Evolutionary conservation across 2,329 filamentous ascomycete species (phyloP).

Genomic region (Fusarium sp.): DNA sequence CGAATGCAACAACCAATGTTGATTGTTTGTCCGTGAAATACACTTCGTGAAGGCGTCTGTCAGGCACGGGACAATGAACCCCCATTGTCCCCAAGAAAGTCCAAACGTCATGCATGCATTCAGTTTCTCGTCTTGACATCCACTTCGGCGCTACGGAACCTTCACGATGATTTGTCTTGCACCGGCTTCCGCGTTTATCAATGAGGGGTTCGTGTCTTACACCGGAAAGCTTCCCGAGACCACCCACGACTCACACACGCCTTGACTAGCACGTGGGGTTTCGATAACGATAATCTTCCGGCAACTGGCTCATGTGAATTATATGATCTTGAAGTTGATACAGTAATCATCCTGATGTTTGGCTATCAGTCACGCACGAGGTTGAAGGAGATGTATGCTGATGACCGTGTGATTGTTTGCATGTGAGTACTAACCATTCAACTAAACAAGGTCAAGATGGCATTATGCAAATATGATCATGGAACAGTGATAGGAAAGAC

Average conservation of each 20-base stretch:
- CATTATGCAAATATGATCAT: not conserved
- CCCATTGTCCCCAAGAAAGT: not conserved
- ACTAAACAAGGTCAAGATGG: not conserved
- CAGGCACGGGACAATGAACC: not conserved
- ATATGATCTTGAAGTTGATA: not conserved
- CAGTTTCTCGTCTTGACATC: not conserved
- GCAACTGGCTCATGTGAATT: slow-evolving; percentile 1
- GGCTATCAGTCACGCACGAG: not conserved
- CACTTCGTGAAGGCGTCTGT: not conserved
- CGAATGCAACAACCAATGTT: not conserved
- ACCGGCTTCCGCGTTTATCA: not conserved
- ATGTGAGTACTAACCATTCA: not conserved
- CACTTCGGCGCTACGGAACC: slow-evolving; percentile 15
- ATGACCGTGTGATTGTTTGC: not conserved
- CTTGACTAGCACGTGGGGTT: slow-evolving; percentile 18
- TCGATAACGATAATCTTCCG: not conserved
- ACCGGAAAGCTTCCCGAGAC: slow-evolving; percentile 21
- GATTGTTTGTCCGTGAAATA: not conserved
- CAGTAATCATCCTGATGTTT: not conserved
- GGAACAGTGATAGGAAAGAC: no score
- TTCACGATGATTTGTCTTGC: slow-evolving; percentile 16
- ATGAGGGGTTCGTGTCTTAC: slow-evolving; percentile 2
- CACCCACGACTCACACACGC: slow-evolving; percentile 11
- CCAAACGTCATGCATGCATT: slow-evolving; percentile 9
- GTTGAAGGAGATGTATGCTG: not conserved